phyloP scores from a whole-genome alignment of 2,329 filamentous ascomycete species.

The Pseudocercospora pini-densiflorae region DNA sequence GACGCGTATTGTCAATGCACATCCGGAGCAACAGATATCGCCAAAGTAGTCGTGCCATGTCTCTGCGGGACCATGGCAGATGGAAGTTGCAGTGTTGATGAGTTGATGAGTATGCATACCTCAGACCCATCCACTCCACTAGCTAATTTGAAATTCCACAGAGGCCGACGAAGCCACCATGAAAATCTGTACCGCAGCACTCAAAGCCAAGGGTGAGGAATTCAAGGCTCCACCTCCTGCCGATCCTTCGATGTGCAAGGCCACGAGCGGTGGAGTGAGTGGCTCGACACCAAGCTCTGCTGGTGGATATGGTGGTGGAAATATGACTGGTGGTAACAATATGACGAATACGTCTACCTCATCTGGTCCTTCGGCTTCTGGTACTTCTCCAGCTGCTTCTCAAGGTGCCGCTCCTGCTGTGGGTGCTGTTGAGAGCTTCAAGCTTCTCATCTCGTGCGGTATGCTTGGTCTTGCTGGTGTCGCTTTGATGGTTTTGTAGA shows the following conservation, averaged over 20 bases:
- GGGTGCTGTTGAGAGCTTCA: slow-evolving; percentile 17
- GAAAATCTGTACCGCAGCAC: slow-evolving; percentile 31
- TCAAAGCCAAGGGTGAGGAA: slow-evolving; percentile 26
- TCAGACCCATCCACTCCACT: not conserved
- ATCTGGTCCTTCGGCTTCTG: not conserved
- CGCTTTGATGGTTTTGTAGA: slow-evolving; percentile 19
- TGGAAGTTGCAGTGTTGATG: slow-evolving; percentile 41
- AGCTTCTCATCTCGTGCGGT: slow-evolving; percentile 6
- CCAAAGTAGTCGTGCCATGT: slow-evolving; percentile 47
- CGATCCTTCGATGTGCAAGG: slow-evolving; percentile 25
- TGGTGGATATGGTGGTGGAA: slow-evolving; percentile 8
- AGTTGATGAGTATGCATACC: slow-evolving; percentile 44
- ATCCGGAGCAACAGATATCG: slow-evolving; percentile 43
- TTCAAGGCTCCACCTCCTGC: slow-evolving; percentile 19
- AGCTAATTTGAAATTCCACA: slow-evolving; percentile 1
- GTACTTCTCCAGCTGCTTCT: not conserved
- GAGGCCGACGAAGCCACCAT: slow-evolving; percentile 2
- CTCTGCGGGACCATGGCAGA: slow-evolving; percentile 34
- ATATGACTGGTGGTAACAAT: not conserved
- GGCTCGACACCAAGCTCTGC: slow-evolving; percentile 7
- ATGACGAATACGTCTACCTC: not conserved
- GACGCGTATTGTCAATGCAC: slow-evolving; percentile 60
- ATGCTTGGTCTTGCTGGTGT: slow-evolving; percentile 18
- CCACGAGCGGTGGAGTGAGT: slow-evolving; percentile 1
- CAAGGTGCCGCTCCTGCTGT: slow-evolving; percentile 16